A percentile compares a stretch with the other conserved stretches of the same genome.
Conservation (phyloP, 305 asterid species). For the Stenogyne calaminthoides region DNA sequence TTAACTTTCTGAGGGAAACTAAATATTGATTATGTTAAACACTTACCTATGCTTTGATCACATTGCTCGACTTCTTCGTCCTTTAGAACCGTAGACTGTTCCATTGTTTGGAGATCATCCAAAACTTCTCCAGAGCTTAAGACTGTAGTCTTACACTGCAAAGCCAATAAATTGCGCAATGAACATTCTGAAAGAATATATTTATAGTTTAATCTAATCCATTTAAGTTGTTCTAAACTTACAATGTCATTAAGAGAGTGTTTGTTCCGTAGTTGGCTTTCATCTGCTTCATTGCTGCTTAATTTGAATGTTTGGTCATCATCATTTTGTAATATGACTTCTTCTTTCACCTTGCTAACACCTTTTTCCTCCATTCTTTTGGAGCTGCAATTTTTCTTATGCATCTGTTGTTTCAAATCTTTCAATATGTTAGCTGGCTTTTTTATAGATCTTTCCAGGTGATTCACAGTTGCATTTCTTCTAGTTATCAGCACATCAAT, state of each 20-base stretch:
- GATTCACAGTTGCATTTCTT: slow-evolving; percentile 37
- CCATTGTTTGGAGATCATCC: slow-evolving; percentile 30
- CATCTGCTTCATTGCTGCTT: slow-evolving; percentile 39
- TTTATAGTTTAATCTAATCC: background rate
- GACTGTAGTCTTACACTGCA: slow-evolving; percentile 41
- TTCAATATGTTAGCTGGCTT: slow-evolving; percentile 41
- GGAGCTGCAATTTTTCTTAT: slow-evolving; percentile 33
- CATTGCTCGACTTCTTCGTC: slow-evolving; percentile 34
- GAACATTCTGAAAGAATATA: slow-evolving; percentile 17
- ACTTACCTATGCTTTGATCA: slow-evolving; percentile 39
- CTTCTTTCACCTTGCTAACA: slow-evolving; percentile 28
- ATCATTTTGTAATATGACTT: slow-evolving; percentile 32
- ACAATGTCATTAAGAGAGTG: slow-evolving; percentile 40
- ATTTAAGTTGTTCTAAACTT: slow-evolving; percentile 32
- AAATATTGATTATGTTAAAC: slow-evolving; percentile 7
- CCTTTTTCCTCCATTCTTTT: slow-evolving; percentile 35
- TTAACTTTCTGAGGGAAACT: background rate
- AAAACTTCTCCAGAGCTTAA: slow-evolving; percentile 28
- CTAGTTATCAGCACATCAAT: slow-evolving; percentile 44
- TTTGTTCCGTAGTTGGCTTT: slow-evolving; percentile 27
- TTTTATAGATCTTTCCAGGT: slow-evolving; percentile 33
- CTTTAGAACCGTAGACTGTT: slow-evolving; percentile 22
- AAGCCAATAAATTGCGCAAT: slow-evolving; percentile 26
- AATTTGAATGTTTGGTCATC: slow-evolving; percentile 29
- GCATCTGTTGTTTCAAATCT: slow-evolving; percentile 48